Base-by-base conservation (phyloP, 2,329 filamentous ascomycete species). In the Arthrobotrys musiformis region DNA sequence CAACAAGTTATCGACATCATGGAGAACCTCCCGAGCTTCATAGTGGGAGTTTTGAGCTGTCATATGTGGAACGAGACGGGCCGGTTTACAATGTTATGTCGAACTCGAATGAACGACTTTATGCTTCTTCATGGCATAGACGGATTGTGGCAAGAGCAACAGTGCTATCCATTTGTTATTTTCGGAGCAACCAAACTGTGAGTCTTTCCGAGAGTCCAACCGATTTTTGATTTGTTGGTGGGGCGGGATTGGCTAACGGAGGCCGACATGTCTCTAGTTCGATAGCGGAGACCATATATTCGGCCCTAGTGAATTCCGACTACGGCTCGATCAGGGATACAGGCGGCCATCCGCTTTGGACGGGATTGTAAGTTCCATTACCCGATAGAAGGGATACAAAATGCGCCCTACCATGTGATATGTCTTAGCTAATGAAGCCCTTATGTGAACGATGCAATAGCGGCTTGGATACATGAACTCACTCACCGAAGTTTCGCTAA, bases 51-150 rank as follows among this genome's bases (percentile, higher is more conserved):
- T 8, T 46, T 77, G 15, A 66, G 64, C 46, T 77, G 73, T 60
- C 73, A 77, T 48, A 77, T 77, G 73, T 77, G 73, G 73, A 70
- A 70, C 52, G 73, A 77, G 40, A 77, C 73, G 8, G 73, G 73
- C 9, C 73, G 73, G 17, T 77, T 77, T 44, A 77, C 73, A 26
- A 77, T 77, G 66, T 33, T 77, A n/a, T 77, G 73, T 54, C 58
- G 73, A 62, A 77, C 73, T 30, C 66, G 73, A 44, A 24, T 70
- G 44, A 70, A 77, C 73, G 73, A 77, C 42, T 77, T 77, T 30
- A 77, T 77, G 73, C 52, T 77, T 17, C 73, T 77, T 28, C 73
- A 77, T 33, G 73, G 73, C 13, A 77, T 77, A 22, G 73, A 77
- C 52, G 73, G 73, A n/a, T 30, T 77, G n/a, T 77, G 73, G 73